These are phyloP conservation scores for Candida wancherniae DNA, from an alignment of 805 yeast species.

Conservation along the genomic window DNA sequence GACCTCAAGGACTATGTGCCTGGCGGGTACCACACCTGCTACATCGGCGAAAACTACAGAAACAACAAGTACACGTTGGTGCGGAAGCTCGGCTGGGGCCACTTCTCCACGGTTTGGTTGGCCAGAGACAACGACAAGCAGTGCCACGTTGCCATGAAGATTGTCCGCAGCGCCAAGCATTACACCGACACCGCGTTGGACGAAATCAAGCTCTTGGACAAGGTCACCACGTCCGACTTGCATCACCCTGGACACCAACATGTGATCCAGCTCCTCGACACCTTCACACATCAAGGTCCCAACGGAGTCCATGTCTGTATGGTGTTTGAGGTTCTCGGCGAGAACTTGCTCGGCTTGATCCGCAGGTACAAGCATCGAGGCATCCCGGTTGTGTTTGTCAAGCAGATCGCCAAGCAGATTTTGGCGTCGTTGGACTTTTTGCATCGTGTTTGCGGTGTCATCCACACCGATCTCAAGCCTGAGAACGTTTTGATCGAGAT, in stretches of 20 bases:
- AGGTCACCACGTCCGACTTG: conserved; percentile 50
- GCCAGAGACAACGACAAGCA: conserved; percentile 48
- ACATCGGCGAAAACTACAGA: conserved; percentile 50
- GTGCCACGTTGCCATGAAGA: conserved; percentile 62
- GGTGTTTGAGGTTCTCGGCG: conserved; percentile 65
- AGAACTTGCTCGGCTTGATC: conserved; percentile 49
- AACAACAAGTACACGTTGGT: conserved; percentile 34
- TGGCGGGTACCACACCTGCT: conserved; percentile 66
- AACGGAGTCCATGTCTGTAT: conserved; percentile 62
- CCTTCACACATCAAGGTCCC: conserved; percentile 54
- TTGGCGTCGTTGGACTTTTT: conserved; percentile 53
- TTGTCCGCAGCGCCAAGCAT: conserved; percentile 50
- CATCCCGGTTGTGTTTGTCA: conserved; percentile 49
- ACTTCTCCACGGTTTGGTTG: conserved; percentile 69
- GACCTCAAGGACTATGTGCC: conserved; percentile 46
- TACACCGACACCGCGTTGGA: conserved; percentile 63
- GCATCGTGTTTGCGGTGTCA: conserved; percentile 57
- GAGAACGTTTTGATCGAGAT: conserved; percentile 44
- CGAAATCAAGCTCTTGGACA: conserved; percentile 63
- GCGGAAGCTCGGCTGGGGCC: conserved; percentile 68
- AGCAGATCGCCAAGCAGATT: conserved; percentile 53
- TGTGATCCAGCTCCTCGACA: conserved; percentile 50
- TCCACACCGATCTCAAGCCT: conserved; percentile 25
- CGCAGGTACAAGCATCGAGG: conserved; percentile 39
- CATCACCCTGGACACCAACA: conserved; percentile 42